Percentiles rank a stretch among this genome's conserved stretches.
Conservation (phyloP, 2,329 filamentous ascomycete genomes). For the Fusarium sp. region DNA sequence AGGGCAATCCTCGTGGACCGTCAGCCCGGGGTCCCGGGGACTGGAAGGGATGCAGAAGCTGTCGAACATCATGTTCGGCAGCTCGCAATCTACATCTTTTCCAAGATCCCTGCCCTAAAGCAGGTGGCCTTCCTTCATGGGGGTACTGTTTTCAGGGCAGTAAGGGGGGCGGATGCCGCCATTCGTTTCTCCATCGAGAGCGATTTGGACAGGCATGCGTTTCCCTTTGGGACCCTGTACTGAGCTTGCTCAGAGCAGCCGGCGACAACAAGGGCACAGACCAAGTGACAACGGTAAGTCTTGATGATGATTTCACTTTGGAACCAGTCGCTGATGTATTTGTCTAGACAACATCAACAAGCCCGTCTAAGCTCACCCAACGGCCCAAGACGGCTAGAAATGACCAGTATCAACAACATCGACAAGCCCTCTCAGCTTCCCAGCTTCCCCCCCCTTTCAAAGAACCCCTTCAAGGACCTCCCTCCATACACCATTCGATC, state of each 20-base stretch:
- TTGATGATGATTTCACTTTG: neutral
- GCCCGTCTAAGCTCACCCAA: no score
- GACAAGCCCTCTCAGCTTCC: no score
- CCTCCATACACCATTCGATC: no score
- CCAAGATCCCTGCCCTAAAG: neutral
- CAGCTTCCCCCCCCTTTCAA: no score
- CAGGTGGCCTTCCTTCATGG: neutral
- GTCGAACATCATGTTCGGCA: neutral
- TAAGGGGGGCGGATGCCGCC: neutral
- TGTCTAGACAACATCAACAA: neutral
- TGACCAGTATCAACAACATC: no score
- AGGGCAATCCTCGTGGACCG: neutral
- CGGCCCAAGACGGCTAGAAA: no score
- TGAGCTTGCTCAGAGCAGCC: neutral
- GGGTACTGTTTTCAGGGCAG: neutral
- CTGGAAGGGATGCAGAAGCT: neutral
- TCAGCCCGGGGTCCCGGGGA: neutral
- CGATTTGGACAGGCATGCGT: neutral
- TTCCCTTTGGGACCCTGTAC: neutral
- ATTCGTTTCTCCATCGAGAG: neutral
- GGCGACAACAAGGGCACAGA: rapidly evolving
- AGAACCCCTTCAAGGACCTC: no score
- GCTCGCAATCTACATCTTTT: neutral
- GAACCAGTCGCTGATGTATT: neutral
- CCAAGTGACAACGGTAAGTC: neutral